Percentiles rank a stretch among this genome's conserved stretches.
Conservation (phyloP, 352 stramenopile species). For the Elongisporangium undulatum region DNA sequence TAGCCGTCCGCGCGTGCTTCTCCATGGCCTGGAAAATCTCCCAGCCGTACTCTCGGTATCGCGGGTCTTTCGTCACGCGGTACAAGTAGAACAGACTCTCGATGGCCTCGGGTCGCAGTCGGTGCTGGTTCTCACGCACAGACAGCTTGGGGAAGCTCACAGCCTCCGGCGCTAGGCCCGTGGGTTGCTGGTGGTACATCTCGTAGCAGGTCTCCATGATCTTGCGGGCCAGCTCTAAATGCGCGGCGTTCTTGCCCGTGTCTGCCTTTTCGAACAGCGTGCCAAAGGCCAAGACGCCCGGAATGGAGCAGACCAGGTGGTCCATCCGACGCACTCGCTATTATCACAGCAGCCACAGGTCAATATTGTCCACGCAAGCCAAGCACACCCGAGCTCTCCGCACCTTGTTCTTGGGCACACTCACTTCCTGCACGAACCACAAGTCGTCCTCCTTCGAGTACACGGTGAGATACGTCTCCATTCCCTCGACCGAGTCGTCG, state of each 20-base stretch:
- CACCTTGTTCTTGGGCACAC: conserved; percentile 21
- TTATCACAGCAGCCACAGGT: neutral
- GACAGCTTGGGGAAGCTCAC: conserved; percentile 81
- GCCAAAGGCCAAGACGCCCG: conserved; percentile 93
- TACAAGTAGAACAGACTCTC: conserved; percentile 97
- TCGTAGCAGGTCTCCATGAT: conserved; percentile 93
- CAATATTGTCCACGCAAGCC: too few relatives aligned
- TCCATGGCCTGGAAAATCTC: conserved; percentile 95
- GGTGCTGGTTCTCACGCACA: conserved; percentile 81
- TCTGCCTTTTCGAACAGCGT: conserved; percentile 56
- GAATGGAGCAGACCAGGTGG: conserved; percentile 96
- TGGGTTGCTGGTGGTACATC: conserved; percentile 92
- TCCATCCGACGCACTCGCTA: conserved; percentile 88
- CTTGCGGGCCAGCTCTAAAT: conserved; percentile 87
- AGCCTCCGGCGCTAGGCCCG: conserved; percentile 92
- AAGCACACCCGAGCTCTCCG: neutral
- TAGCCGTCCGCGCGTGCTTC: conserved; percentile 83
- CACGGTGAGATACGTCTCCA: conserved; percentile 89
- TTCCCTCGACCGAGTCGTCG: conserved; percentile 91
- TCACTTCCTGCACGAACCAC: conserved; percentile 67
- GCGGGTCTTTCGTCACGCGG: conserved; percentile 91
- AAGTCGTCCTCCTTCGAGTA: conserved; percentile 52
- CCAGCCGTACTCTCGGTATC: conserved; percentile 95
- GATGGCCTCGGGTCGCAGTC: conserved; percentile 93
- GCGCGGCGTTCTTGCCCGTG: conserved; percentile 62